Percentiles rank a stretch among this genome's conserved stretches.
Evolutionary conservation across 176 grass and related monocot species (phyloP).

Genomic region (Pharus latifolius): DNA sequence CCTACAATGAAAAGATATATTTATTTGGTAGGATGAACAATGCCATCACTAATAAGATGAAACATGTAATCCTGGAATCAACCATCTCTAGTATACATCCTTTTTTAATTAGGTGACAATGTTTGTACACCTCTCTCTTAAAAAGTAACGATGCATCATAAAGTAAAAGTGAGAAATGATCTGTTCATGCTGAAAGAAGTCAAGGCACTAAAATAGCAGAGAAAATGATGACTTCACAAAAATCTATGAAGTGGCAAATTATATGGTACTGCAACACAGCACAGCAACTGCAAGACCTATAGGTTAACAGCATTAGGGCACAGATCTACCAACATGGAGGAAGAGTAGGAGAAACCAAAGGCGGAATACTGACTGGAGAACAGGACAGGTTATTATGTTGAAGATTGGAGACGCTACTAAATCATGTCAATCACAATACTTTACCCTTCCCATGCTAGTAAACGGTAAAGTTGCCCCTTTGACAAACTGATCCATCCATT

Average conservation of each 20-base stretch:
- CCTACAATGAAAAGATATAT: slow-evolving; percentile 99
- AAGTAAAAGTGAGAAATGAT: not conserved
- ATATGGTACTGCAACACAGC: not conserved
- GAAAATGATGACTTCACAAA: not conserved
- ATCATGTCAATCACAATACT: not conserved
- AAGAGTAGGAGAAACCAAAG: not conserved
- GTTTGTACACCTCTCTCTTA: not conserved
- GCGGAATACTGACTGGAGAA: not conserved
- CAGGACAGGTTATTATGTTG: not conserved
- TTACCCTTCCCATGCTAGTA: not conserved
- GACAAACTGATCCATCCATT: not conserved
- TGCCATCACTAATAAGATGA: slow-evolving; percentile 74
- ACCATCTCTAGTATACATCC: slow-evolving; percentile 7
- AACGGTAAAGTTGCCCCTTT: not conserved
- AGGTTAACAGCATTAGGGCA: not conserved
- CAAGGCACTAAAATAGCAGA: slow-evolving; percentile 5
- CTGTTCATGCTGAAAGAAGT: slow-evolving; percentile 5
- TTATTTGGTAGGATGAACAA: slow-evolving; percentile 90
- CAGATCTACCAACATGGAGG: not conserved
- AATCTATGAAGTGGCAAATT: not conserved
- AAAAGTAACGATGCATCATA: not conserved
- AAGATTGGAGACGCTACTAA: not conserved
- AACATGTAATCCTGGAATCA: slow-evolving; percentile 75
- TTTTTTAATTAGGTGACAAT: slow-evolving; percentile 14
- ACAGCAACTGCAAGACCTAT: not conserved